Conservation (phyloP, 352 stramenopile genomes). For the Phytophthora podocarpi region DNA sequence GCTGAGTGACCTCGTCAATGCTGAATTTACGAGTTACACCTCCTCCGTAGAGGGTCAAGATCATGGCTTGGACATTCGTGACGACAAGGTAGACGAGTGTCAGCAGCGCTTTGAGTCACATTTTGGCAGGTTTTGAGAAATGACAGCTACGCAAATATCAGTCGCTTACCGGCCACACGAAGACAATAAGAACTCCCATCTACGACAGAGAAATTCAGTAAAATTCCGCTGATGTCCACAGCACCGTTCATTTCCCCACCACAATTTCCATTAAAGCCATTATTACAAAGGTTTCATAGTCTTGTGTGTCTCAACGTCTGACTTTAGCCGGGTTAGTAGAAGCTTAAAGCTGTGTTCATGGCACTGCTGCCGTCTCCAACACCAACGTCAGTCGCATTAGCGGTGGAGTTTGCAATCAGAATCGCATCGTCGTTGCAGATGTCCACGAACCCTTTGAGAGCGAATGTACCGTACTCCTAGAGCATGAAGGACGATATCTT, state of each 20-base stretch:
- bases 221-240: background rate
- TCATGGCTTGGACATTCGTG: background rate
- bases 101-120: background rate
- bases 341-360: background rate
- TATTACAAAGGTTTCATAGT: too few species aligned
- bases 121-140: background rate
- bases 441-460: conserved; percentile 19
- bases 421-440: conserved; percentile 22
- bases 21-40: background rate
- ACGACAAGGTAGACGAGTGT: background rate
- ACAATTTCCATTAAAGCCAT: too few species aligned
- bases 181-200: too few species aligned
- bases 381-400: background rate
- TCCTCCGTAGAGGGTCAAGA: conserved; percentile 1
- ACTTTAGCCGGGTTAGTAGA: background rate
- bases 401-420: background rate
- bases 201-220: background rate
- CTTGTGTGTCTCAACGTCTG: too few species aligned
- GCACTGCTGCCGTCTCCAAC: background rate
- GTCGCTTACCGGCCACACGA: too few species aligned
- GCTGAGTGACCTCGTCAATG: background rate
- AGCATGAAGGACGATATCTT: conserved; percentile 43
- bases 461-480: conserved; percentile 19
- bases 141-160: too few species aligned
- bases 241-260: too few species aligned